Evolutionary conservation across 768 basidiomycete species (phyloP).

Genomic region (Strobilomyces echinocephalus): DNA sequence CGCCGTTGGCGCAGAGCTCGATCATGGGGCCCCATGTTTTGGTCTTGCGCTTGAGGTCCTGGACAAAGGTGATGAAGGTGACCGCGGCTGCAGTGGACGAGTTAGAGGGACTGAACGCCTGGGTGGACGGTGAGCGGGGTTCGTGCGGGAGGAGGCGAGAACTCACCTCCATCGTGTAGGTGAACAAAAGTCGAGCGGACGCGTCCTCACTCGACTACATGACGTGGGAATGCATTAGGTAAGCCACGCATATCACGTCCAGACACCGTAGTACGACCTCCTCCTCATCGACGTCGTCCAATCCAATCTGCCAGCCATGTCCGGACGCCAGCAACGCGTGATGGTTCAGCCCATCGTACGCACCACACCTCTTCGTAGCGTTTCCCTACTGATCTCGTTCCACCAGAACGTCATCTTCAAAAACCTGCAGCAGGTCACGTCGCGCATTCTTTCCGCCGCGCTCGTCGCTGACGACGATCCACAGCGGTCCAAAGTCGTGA

Average conservation of each 20-base stretch:
- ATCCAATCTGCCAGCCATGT: slow-evolving; percentile 54
- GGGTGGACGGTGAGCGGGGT: slow-evolving; percentile 6
- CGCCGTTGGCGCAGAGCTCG: slow-evolving; percentile 88
- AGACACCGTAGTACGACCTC: slow-evolving; percentile 2
- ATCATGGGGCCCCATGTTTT: slow-evolving; percentile 97
- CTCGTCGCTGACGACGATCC: slow-evolving; percentile 11
- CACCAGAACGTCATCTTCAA: slow-evolving; percentile 94
- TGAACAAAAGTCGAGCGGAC: slow-evolving; percentile 7
- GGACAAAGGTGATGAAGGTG: slow-evolving; percentile 98
- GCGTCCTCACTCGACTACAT: slow-evolving; percentile 15
- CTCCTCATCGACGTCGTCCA: slow-evolving; percentile 6
- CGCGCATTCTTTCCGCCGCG: not conserved
- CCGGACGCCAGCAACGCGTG: slow-evolving; percentile 89
- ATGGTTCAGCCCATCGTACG: slow-evolving; percentile 99
- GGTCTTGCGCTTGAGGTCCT: slow-evolving; percentile 96
- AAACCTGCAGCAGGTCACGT: slow-evolving; percentile 78
- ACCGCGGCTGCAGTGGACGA: slow-evolving; percentile 98
- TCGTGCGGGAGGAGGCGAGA: not conserved
- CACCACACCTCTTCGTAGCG: slow-evolving; percentile 9
- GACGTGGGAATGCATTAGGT: slow-evolving; percentile 22
- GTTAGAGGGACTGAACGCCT: slow-evolving; percentile 72
- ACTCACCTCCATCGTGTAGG: slow-evolving; percentile 29
- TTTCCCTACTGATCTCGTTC: slow-evolving; percentile 1
- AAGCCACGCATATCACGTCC: slow-evolving; percentile 13
- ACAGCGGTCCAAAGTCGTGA: slow-evolving; percentile 77